Percentiles rank a stretch among this genome's conserved stretches.
These are phyloP conservation scores for Rhizopus stolonifer DNA, from an alignment of 371 early-diverging fungal species.

Conservation along the genomic window DNA sequence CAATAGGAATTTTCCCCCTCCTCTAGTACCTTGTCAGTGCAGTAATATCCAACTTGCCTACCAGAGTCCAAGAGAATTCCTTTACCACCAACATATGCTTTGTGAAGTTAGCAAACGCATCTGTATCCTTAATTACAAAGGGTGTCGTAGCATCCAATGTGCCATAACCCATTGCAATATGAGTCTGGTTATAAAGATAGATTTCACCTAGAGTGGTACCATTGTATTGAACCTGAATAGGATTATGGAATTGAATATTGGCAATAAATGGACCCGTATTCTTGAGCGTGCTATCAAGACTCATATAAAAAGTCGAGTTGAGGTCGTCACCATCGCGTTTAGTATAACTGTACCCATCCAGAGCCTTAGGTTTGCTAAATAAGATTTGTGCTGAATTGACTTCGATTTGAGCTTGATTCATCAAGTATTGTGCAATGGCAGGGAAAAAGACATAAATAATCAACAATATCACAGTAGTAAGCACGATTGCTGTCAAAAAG, in stretches of 20 bases:
- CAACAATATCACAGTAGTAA: too few relatives aligned
- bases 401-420: slow-evolving; percentile 42
- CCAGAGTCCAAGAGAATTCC: slow-evolving; percentile 49
- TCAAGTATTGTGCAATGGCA: slow-evolving; percentile 50
- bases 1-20: too few relatives aligned
- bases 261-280: slow-evolving; percentile 60
- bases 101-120: slow-evolving; percentile 46
- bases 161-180: slow-evolving; percentile 49
- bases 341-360: neutral
- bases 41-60: slow-evolving; percentile 46
- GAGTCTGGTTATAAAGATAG: slow-evolving; percentile 30
- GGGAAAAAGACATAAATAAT: too few relatives aligned
- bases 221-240: slow-evolving; percentile 48
- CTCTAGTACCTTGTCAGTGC: slow-evolving; percentile 51
- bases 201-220: slow-evolving; percentile 40
- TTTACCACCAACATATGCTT: slow-evolving; percentile 47
- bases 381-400: slow-evolving; percentile 46
- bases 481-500: too few relatives aligned
- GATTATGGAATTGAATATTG: slow-evolving; percentile 49
- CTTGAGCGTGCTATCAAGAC: slow-evolving; percentile 36
- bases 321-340: slow-evolving; percentile 23
- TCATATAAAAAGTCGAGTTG: slow-evolving; percentile 40
- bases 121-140: slow-evolving; percentile 38
- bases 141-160: slow-evolving; percentile 26
- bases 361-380: slow-evolving; percentile 28